Percentiles rank a stretch among this genome's conserved stretches.
These are phyloP conservation scores for Trichoderma hamatum DNA, from an alignment of 2,329 filamentous ascomycete genomes.

Conservation along the genomic window DNA sequence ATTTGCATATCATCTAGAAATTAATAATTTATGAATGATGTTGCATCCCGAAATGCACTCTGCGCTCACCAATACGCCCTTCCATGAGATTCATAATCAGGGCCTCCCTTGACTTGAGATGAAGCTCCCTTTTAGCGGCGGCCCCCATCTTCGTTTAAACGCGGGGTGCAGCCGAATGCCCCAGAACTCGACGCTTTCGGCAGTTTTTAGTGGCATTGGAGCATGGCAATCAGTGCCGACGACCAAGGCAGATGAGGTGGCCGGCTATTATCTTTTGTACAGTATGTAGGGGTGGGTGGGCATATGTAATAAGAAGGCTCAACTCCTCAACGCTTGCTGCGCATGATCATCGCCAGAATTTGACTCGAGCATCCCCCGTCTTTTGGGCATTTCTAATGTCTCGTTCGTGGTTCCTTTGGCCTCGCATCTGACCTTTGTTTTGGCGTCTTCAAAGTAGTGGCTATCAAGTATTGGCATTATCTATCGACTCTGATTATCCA, in stretches of 20 bases:
- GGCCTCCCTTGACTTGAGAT: neutral
- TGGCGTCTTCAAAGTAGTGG: neutral
- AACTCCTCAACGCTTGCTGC: neutral
- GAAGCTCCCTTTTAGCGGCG: neutral
- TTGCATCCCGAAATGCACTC: neutral
- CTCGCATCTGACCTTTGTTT: neutral
- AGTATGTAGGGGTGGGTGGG: neutral
- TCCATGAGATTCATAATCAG: neutral
- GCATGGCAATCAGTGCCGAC: neutral
- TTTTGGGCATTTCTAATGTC: neutral
- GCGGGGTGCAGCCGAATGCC: conserved; percentile 15
- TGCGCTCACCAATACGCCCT: neutral
- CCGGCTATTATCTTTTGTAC: neutral
- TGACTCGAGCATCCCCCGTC: neutral
- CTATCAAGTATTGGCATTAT: neutral
- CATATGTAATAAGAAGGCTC: neutral
- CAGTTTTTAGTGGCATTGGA: conserved; percentile 3
- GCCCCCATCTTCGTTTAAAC: neutral
- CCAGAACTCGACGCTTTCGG: neutral
- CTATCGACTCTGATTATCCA: neutral
- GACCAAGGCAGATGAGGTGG: neutral
- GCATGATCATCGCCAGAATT: neutral
- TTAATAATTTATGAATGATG: neutral
- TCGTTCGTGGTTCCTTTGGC: neutral
- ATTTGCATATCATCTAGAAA: neutral